Evolutionary conservation across 208 protist species (phyloP), one percentile per base, ranked within the genome.

Genomic region (Crithidia sp.): DNA sequence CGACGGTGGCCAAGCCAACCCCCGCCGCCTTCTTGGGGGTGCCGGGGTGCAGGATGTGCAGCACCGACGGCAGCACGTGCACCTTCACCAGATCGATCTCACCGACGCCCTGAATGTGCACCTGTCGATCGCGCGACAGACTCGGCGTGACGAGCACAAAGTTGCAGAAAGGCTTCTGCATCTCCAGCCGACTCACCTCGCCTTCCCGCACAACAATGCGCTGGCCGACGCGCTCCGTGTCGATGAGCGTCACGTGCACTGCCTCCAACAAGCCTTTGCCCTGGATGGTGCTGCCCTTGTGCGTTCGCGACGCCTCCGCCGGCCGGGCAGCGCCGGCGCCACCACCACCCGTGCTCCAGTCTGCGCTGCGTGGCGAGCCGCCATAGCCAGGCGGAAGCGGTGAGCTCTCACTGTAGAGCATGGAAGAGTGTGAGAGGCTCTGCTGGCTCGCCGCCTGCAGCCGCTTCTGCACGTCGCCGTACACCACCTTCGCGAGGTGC

Each of bases 51-150:
- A 90, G 49, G 6, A 76, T 53, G 77, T 85, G 82, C 28, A 91
- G 57, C 3, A 88, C 37, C 8, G 65, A 77, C 0, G 90, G 86
- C 58, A 84, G 91, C 28, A 87, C 67, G 41, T 52, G 56, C 43
- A 82, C 57, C 17, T 53, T 41, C 37, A 93, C 19, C n/a, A 60
- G 44, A 16, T 79, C 61, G 2, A 96, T 73, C 59, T 91, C 88
- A 2, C 89, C 92, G 28, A 94, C 64, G 59, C 81, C 81, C 19
- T 92, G 84, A 14, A 96, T 59, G 54, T 88, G 63, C 40, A 85
- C 59, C 54, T 76, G 70, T 0, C 78, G 76, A 43, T 84, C 84
- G 0, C 76, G 79, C 39, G 14, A 60, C 5, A 80, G 74, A 39
- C 67, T 74, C 19, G 88, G 88, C 37, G 80, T 73, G 40, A 83